A percentile compares a stretch with the other conserved stretches of the same genome.
These are phyloP conservation scores for Fusarium avenaceum DNA, from an alignment of 2,329 filamentous ascomycete species.

Conservation along the genomic window DNA sequence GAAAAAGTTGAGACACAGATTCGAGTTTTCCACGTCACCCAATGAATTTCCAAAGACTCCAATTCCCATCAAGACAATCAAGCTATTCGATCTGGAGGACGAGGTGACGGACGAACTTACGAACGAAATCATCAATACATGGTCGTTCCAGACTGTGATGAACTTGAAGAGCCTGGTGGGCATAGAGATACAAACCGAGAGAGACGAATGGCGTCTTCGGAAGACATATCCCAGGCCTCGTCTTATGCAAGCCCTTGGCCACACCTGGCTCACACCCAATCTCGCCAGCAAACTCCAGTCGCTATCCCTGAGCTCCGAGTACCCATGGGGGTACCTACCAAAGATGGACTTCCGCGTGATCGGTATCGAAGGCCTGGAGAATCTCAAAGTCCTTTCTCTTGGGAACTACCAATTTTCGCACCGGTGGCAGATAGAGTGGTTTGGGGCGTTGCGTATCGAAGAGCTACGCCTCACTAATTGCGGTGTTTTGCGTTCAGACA, in stretches of 20 bases:
- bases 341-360: slow-evolving; percentile 52
- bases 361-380: slow-evolving; percentile 48
- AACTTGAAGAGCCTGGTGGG: slow-evolving; percentile 1
- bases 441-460: slow-evolving; percentile 54
- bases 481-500: slow-evolving; percentile 46
- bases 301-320: slow-evolving; percentile 55
- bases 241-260: neutral
- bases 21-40: too few species aligned
- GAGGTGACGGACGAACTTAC: too few species aligned
- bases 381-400: slow-evolving; percentile 55
- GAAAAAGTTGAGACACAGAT: too few species aligned
- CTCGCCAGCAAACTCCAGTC: slow-evolving; percentile 48
- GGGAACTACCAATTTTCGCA: slow-evolving; percentile 58
- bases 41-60: too few species aligned
- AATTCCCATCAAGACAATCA: too few species aligned
- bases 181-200: slow-evolving; percentile 6
- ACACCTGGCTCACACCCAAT: slow-evolving; percentile 36
- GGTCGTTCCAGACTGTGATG: neutral
- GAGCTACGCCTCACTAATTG: slow-evolving; percentile 60
- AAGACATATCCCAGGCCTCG: neutral
- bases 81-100: too few species aligned
- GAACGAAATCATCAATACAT: too few species aligned
- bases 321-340: slow-evolving; percentile 58
- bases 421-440: slow-evolving; percentile 61
- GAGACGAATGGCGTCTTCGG: neutral